Base-by-base conservation (phyloP, 2,329 filamentous ascomycete species). In the Alternaria sp. region DNA sequence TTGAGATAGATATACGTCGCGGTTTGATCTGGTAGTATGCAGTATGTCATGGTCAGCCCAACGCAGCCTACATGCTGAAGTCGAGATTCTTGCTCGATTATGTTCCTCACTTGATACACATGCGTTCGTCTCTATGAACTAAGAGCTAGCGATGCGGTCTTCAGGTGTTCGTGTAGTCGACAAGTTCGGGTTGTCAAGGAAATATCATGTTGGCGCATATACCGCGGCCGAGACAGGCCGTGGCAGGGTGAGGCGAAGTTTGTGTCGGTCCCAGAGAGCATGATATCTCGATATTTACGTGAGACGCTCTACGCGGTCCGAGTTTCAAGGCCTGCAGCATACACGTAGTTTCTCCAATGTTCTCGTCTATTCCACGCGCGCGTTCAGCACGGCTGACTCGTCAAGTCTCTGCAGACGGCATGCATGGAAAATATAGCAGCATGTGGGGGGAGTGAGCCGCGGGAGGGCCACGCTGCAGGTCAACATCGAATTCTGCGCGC, bases 401-500 rank as follows among this genome's bases (percentile, higher is more conserved):
- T 15, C 23, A 15, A 28, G 30, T 12, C 25, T 36, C 13, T 43
- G 30, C 36, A 30, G 30, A 26, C 28, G 21, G 23, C 44, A 23
- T 40, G 30, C 21, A 50, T 52, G 28, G 3, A 56, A 46, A 47
- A 32, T 25, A 47, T 30, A 32, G 54, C 30, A 46, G 21, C 43
- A 30, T 46, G 54, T 52, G 55, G 55, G 36, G 54, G n/a, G 28
- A 55, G 26, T 30, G 23, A 56, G 30, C 58, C 32, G 40, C 44
- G 32, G 55, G 55, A 57, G 47, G 25, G 36, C n/a, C 46, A 17
- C 43, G 36, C 40, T 58, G 47, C 47, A 28, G 25, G 45, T 12
- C 56, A 54, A 59, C 51, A 63, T 63, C 56, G 61, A 19, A 62
- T 62, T 62, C 56, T 62, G 50, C 32, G 59, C 50, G n/a, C 44